Evolutionary conservation across 129 eudicot genomes (phyloP), one percentile per base, ranked within the genome.

Genomic region (Gnaphalium uliginosum): DNA sequence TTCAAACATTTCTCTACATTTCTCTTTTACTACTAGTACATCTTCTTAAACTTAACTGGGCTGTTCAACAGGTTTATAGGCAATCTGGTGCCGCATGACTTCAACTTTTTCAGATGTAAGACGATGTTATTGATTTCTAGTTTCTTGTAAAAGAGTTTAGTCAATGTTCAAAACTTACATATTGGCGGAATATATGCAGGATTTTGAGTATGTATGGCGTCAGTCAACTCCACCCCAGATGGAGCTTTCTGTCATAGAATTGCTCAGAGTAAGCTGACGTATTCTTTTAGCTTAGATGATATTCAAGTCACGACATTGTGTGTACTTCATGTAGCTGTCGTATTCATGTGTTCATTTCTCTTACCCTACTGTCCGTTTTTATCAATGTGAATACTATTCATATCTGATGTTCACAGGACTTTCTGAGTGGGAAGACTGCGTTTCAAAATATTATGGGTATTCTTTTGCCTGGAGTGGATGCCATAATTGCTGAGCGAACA

Each of bases 81-180:
- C 97, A 91, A 57, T 78, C 91, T 68, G 97, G 81, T 82, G 88
- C 87, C 69, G 89, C 99, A 75, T 91, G 96, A 79, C 97, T 95
- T 68, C 86, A 87, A 70, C 99, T 91, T 86, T 91, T 95, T 66
- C 87, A 74, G 30, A 91, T 89, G 99, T 91, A 82, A 87, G 98
- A 74, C 43, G 17, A 23, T 35, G 35, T 37, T 61, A 15, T 61
- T 24, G 17, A 50, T 27, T 64, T 81, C 19, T 63, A 76, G 58
- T 51, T 57, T 29, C 32, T 66, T 51, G 43, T 60, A 51, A 48
- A 19, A 6, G 25, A 68, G 8, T 23, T 19, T 43, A 59, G 11
- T 22, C 72, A 5, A 18, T 26, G 9, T 51, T 51, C 37, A 8
- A 65, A 30, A 29, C 21, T 56, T 48, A 17, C 72, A 27, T 7